Percentiles rank a stretch among this genome's conserved stretches.
These are phyloP conservation scores for Zygosaccharomyces pseudorouxii DNA, from an alignment of 805 yeast genomes.

Conservation along the genomic window DNA sequence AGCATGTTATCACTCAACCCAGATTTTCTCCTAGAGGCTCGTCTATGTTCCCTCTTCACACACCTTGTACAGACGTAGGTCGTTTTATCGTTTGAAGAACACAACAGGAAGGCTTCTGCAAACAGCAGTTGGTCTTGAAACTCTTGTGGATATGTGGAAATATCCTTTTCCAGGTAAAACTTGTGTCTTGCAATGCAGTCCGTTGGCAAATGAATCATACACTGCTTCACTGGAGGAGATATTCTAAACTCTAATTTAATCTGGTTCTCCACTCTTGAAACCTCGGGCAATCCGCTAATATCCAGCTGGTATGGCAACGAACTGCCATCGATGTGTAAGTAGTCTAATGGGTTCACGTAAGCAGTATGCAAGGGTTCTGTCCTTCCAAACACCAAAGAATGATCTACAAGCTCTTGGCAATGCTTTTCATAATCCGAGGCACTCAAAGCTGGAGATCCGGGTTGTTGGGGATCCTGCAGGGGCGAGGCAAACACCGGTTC, in stretches of 20 bases:
- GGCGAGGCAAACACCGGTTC: background rate
- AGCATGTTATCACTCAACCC: constrained; percentile 70
- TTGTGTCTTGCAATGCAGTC: constrained; percentile 87
- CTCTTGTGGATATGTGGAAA: constrained; percentile 40
- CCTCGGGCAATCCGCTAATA: constrained; percentile 64
- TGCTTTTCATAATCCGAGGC: constrained; percentile 11
- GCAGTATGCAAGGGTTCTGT: constrained; percentile 19
- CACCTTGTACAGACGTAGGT: constrained; percentile 85
- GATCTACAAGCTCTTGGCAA: constrained; percentile 20
- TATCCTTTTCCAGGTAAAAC: constrained; percentile 54
- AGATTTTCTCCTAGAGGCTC: constrained; percentile 88
- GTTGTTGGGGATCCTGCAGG: background rate
- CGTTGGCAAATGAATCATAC: constrained; percentile 72
- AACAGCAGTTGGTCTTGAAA: constrained; percentile 52
- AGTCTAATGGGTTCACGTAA: constrained; percentile 26
- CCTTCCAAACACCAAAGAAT: constrained; percentile 23
- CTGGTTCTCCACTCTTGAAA: constrained; percentile 93
- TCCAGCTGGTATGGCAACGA: constrained; percentile 43
- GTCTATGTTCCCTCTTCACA: constrained; percentile 85
- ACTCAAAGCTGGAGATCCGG: constrained; percentile 5
- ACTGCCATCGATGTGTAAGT: constrained; percentile 25
- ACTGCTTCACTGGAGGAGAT: constrained; percentile 61
- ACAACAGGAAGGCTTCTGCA: constrained; percentile 77
- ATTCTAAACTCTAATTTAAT: constrained; percentile 68
- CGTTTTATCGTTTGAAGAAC: constrained; percentile 45